Percentiles rank a stretch among this genome's conserved stretches.
phyloP scores from a whole-genome alignment of 768 basidiomycete species.

The Mycena belliarum region DNA sequence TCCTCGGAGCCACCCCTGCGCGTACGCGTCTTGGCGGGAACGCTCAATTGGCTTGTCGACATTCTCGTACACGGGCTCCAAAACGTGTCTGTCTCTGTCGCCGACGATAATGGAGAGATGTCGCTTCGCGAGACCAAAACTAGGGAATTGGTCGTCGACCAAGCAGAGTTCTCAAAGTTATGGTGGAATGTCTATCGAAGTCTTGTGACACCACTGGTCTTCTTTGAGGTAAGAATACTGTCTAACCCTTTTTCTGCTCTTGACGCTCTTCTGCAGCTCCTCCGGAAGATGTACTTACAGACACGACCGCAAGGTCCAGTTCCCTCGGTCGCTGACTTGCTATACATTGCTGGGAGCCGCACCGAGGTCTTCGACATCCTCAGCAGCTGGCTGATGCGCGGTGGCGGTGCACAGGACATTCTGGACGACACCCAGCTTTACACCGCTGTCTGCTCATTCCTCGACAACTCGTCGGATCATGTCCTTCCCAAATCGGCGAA shows the following conservation, averaged over 20 bases:
- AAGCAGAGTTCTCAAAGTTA: slow-evolving; percentile 67
- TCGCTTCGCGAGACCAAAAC: slow-evolving; percentile 74
- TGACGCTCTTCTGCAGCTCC: slow-evolving; percentile 45
- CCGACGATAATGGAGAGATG: slow-evolving; percentile 88
- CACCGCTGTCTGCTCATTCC: slow-evolving; percentile 57
- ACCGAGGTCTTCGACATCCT: slow-evolving; percentile 65
- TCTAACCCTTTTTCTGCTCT: background rate
- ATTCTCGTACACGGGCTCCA: slow-evolving; percentile 77
- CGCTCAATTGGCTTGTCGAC: slow-evolving; percentile 71
- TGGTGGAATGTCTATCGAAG: slow-evolving; percentile 88
- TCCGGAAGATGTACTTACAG: slow-evolving; percentile 72
- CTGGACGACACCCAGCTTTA: slow-evolving; percentile 71
- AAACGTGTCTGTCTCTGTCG: slow-evolving; percentile 75
- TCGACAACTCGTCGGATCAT: slow-evolving; percentile 57
- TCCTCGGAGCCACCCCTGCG: slow-evolving; percentile 72
- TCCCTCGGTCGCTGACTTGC: slow-evolving; percentile 46
- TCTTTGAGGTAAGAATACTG: slow-evolving; percentile 69
- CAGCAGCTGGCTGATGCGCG: slow-evolving; percentile 70
- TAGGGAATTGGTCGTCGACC: slow-evolving; percentile 70
- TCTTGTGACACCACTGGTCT: slow-evolving; percentile 77
- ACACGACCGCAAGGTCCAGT: slow-evolving; percentile 45
- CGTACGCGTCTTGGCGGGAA: slow-evolving; percentile 78
- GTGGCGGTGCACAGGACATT: slow-evolving; percentile 78
- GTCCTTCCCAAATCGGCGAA: slow-evolving; percentile 42
- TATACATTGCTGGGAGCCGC: slow-evolving; percentile 52